phyloP scores from a whole-genome alignment of 306 rosid genomes.

The Quercus bicolor region DNA sequence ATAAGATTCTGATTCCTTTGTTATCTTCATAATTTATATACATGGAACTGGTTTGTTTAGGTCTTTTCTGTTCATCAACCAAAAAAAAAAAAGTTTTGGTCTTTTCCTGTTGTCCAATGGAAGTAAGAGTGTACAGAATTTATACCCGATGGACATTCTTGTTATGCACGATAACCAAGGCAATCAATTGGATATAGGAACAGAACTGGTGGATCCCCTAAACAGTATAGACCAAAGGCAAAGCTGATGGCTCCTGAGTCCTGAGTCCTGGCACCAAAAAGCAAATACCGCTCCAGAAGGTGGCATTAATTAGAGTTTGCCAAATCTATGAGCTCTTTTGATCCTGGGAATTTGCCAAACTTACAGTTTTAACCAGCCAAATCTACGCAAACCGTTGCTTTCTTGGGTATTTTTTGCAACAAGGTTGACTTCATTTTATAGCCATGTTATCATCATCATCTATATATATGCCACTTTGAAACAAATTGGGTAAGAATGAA shows the following conservation, averaged over 20 bases:
- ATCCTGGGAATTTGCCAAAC: neutral
- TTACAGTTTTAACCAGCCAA: slow-evolving; percentile 20
- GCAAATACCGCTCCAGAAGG: neutral
- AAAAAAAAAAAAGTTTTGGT: neutral
- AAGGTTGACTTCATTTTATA: neutral
- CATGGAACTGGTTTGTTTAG: neutral
- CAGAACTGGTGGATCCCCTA: neutral
- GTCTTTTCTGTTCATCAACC: slow-evolving; percentile 5
- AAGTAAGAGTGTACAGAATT: neutral
- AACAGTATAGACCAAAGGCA: slow-evolving; percentile 8
- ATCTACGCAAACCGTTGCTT: slow-evolving; percentile 26
- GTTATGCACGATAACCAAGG: neutral
- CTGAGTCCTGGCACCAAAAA: too few relatives aligned
- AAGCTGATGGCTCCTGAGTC: too few relatives aligned
- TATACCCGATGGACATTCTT: slow-evolving; percentile 17
- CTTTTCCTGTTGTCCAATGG: slow-evolving; percentile 22
- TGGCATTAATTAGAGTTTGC: slow-evolving; percentile 1
- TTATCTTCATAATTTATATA: neutral
- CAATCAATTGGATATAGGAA: neutral
- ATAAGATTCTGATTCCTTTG: slow-evolving; percentile 8
- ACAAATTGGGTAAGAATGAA: slow-evolving; percentile 4
- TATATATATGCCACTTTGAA: neutral
- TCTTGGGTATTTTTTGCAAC: neutral
- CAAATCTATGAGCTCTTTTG: neutral
- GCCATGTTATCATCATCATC: too few relatives aligned